A percentile compares a stretch with the other conserved stretches of the same genome.
Conservation (phyloP, 202 grass and related monocot genomes). For the Miscanthus sacchariflorus region DNA sequence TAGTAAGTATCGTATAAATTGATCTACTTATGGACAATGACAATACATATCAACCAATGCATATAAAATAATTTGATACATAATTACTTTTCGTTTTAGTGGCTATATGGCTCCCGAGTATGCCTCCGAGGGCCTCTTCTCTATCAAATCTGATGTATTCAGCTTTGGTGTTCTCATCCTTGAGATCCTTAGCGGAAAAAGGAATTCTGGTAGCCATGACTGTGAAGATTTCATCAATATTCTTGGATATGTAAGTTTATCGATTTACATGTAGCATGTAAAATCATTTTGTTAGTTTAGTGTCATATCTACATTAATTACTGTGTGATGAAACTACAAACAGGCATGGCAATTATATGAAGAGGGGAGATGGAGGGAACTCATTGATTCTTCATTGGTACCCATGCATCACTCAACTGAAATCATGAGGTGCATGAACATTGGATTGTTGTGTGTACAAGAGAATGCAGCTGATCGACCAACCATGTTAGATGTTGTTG, state of each 20-base stretch:
- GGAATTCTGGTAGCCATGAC: conserved; percentile 31
- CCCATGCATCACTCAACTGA: neutral
- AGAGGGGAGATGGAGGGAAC: conserved; percentile 59
- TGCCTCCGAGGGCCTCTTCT: conserved; percentile 50
- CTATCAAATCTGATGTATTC: conserved; percentile 68
- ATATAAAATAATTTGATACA: neutral
- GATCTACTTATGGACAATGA: neutral
- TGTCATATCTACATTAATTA: neutral
- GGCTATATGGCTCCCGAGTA: conserved; percentile 54
- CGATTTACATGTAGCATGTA: neutral
- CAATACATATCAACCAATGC: neutral
- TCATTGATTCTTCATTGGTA: conserved; percentile 50
- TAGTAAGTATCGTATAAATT: conserved; percentile 26
- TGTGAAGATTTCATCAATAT: conserved; percentile 57
- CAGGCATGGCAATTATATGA: conserved; percentile 61
- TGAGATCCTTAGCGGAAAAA: conserved; percentile 59
- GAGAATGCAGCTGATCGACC: conserved; percentile 33
- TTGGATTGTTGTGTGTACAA: conserved; percentile 28
- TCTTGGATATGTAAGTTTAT: conserved; percentile 59
- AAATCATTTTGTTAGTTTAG: neutral
- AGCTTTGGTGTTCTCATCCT: conserved; percentile 58
- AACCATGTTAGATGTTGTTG: conserved; percentile 22
- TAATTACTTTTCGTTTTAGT: conserved; percentile 18
- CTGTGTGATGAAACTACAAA: neutral
- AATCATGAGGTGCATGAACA: conserved; percentile 50